phyloP scores from a whole-genome alignment of 2,329 filamentous ascomycete genomes.

The Corynespora cassiicola region DNA sequence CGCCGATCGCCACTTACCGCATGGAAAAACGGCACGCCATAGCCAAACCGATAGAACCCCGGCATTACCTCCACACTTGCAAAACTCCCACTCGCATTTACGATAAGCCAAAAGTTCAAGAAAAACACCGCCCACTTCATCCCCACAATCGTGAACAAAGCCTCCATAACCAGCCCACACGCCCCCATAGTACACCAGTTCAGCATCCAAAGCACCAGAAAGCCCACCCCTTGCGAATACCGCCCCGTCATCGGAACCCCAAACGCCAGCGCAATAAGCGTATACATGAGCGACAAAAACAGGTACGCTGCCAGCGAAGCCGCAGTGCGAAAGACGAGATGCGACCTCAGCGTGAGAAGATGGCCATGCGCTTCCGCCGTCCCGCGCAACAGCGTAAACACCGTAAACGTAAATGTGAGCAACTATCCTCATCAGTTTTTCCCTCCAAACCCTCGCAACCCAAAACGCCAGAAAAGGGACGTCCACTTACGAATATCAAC shows the following conservation, averaged over 20 bases:
- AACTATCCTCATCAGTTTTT: no score
- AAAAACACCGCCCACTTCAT: constrained; percentile 10
- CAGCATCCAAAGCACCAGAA: constrained; percentile 13
- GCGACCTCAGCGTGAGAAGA: constrained; percentile 7
- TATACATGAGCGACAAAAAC: constrained; percentile 14
- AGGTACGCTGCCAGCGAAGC: constrained; percentile 7
- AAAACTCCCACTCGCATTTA: constrained; percentile 7
- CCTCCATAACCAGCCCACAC: constrained; percentile 9
- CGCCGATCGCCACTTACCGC: constrained; percentile 1
- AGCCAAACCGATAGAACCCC: constrained; percentile 11
- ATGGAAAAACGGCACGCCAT: constrained; percentile 12
- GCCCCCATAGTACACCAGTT: constrained; percentile 12
- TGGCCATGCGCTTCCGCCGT: constrained; percentile 3
- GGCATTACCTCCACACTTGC: constrained; percentile 7
- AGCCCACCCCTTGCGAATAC: constrained; percentile 5
- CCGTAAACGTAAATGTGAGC: constrained; percentile 10
- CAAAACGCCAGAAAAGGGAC: no score
- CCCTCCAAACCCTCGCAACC: no score
- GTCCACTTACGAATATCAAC: constrained; percentile 6
- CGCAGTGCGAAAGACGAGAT: constrained; percentile 7
- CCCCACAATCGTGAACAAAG: constrained; percentile 2
- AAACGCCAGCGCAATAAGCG: constrained; percentile 11
- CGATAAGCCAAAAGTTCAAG: constrained; percentile 11
- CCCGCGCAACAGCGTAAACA: background rate
- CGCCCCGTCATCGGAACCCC: constrained; percentile 9